Conservation (phyloP, 2,329 filamentous ascomycete genomes). For the Alternaria sp. region DNA sequence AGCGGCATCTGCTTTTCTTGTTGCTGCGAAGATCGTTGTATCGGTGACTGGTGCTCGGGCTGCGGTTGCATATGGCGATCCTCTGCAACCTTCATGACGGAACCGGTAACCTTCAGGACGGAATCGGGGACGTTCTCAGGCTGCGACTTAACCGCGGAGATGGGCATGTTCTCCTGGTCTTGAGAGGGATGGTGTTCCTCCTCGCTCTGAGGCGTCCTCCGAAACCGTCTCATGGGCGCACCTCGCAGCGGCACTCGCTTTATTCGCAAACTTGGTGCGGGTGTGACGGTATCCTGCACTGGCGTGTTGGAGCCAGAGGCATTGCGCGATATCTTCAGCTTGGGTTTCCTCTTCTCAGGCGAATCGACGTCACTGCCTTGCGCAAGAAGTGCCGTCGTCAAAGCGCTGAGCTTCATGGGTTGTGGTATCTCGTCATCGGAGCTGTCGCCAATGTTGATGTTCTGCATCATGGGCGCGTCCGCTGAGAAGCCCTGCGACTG, state of each 20-base stretch:
- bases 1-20: conserved; percentile 57
- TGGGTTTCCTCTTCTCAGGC: conserved; percentile 47
- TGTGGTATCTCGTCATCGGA: conserved; percentile 89
- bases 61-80: conserved; percentile 29
- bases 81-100: conserved; percentile 45
- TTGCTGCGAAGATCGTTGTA: conserved; percentile 47
- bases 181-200: conserved; percentile 54
- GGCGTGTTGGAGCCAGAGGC: conserved; percentile 45
- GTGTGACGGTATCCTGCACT: conserved; percentile 48
- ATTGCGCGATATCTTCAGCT: conserved; percentile 48
- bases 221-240: conserved; percentile 48
- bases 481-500: conserved; percentile 55
- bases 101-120: conserved; percentile 42
- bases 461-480: conserved; percentile 55
- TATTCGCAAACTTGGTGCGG: conserved; percentile 49
- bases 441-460: conserved; percentile 73
- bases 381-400: conserved; percentile 81
- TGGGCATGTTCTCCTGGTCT: conserved; percentile 84
- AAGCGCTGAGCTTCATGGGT: conserved; percentile 90
- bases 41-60: conserved; percentile 36
- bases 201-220: conserved; percentile 49
- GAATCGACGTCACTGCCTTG: conserved; percentile 53
- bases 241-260: conserved; percentile 49
- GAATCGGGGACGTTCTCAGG: conserved; percentile 36
- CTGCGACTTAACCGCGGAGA: conserved; percentile 38